phyloP scores from a whole-genome alignment of 2,329 filamentous ascomycete genomes.

The Pseudocercospora cruenta region DNA sequence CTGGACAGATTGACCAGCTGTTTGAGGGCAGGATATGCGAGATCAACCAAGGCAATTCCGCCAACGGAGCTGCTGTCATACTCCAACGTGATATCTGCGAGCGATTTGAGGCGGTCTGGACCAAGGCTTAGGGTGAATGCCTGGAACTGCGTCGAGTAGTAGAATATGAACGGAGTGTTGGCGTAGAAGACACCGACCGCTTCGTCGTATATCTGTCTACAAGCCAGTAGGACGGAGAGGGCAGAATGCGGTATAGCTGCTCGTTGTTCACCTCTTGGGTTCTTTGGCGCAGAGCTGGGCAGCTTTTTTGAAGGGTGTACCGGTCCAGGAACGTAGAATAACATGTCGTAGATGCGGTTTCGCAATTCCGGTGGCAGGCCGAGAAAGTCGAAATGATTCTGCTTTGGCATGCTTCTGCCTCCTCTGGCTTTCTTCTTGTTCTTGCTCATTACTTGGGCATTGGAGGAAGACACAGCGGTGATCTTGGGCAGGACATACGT shows the following conservation, averaged over 20 bases:
- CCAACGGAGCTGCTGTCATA: conserved; percentile 29
- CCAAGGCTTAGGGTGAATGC: conserved; percentile 28
- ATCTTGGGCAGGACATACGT: conserved; percentile 34
- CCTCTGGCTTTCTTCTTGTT: neutral
- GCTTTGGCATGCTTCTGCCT: neutral
- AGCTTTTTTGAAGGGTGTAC: conserved; percentile 28
- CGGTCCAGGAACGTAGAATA: conserved; percentile 26
- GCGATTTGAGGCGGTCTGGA: conserved; percentile 17
- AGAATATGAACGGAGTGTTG: conserved; percentile 34
- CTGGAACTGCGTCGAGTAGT: conserved; percentile 30
- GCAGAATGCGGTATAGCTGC: conserved; percentile 19
- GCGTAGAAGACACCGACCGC: conserved; percentile 33
- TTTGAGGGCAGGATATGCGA: conserved; percentile 27
- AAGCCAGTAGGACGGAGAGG: conserved; percentile 30
- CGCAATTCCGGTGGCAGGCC: conserved; percentile 35
- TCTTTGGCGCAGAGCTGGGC: conserved; percentile 14
- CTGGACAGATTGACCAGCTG: conserved; percentile 24
- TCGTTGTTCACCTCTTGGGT: neutral
- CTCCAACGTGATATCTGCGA: conserved; percentile 33
- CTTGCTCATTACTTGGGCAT: too few species aligned
- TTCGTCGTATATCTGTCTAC: conserved; percentile 34
- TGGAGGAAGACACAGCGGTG: too few species aligned
- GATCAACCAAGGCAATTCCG: conserved; percentile 27
- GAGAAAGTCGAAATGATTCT: conserved; percentile 25
- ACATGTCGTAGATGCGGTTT: conserved; percentile 32